These are phyloP conservation scores for Euphorbia pulcherrima DNA, from an alignment of 345 rosid genomes.

Conservation along the genomic window DNA sequence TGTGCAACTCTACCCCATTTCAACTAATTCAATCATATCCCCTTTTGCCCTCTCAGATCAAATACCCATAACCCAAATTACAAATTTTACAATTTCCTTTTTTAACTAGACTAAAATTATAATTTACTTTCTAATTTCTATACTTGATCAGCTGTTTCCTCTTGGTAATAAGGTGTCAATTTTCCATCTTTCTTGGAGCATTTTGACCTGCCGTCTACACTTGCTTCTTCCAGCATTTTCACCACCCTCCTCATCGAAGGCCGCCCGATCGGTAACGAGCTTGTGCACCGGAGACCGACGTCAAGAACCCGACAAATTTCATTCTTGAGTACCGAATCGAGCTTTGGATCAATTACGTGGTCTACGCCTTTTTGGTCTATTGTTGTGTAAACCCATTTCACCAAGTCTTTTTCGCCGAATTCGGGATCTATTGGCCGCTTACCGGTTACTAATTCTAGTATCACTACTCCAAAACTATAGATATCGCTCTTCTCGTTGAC, in stretches of 20 bases:
- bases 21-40: background rate
- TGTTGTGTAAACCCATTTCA: slow-evolving; percentile 60
- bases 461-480: slow-evolving; percentile 85
- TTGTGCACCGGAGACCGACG: slow-evolving; percentile 69
- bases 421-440: slow-evolving; percentile 61
- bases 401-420: slow-evolving; percentile 76
- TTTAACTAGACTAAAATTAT: background rate
- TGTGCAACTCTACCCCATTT: background rate
- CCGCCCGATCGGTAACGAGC: slow-evolving; percentile 67
- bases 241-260: slow-evolving; percentile 92
- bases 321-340: slow-evolving; percentile 43
- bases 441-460: slow-evolving; percentile 78
- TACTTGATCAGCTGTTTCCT: slow-evolving; percentile 37
- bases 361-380: slow-evolving; percentile 50
- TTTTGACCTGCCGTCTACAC: slow-evolving; percentile 29
- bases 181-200: slow-evolving; percentile 42
- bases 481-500: slow-evolving; percentile 96
- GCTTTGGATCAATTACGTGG: slow-evolving; percentile 56
- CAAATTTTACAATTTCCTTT: too few relatives aligned
- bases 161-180: slow-evolving; percentile 64
- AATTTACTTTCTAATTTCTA: background rate
- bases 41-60: slow-evolving; percentile 11
- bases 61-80: background rate
- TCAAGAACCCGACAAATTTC: slow-evolving; percentile 62
- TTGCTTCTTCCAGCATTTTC: slow-evolving; percentile 67